Evolutionary conservation across 768 basidiomycete genomes (phyloP).

Genomic region (Mycena rebaudengoi): DNA sequence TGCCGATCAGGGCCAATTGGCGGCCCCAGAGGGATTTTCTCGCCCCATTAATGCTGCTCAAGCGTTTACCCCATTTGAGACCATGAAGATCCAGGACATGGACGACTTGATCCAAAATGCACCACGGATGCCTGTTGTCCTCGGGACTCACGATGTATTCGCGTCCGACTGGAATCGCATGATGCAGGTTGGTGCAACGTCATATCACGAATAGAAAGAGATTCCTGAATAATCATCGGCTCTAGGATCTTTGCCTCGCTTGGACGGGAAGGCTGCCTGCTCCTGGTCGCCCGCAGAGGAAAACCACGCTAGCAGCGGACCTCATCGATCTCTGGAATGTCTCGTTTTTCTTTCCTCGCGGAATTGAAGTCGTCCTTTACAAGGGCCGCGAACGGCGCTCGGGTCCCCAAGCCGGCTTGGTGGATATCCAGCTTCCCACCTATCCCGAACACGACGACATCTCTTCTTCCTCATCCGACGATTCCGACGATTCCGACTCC

Average conservation of each 20-base stretch:
- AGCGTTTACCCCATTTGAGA: slow-evolving; percentile 73
- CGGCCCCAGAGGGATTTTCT: slow-evolving; percentile 76
- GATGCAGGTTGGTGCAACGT: slow-evolving; percentile 64
- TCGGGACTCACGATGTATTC: slow-evolving; percentile 80
- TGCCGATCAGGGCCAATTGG: slow-evolving; percentile 52
- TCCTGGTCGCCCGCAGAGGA: slow-evolving; percentile 63
- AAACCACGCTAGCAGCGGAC: slow-evolving; percentile 69
- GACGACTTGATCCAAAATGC: slow-evolving; percentile 72
- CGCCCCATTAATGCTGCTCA: slow-evolving; percentile 75
- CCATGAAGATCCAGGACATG: slow-evolving; percentile 80
- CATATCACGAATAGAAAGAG: no score
- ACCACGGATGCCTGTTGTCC: slow-evolving; percentile 76
- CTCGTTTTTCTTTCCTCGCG: slow-evolving; percentile 77
- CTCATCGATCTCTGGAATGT: slow-evolving; percentile 83
- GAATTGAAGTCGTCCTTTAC: slow-evolving; percentile 83
- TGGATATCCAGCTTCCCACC: slow-evolving; percentile 63
- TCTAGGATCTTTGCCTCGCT: slow-evolving; percentile 74
- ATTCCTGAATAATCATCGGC: no score
- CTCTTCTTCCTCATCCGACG: slow-evolving; percentile 48
- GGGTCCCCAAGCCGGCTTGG: slow-evolving; percentile 62
- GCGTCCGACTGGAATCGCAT: slow-evolving; percentile 80
- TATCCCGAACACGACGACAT: slow-evolving; percentile 53
- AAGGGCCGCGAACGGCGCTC: slow-evolving; percentile 81
- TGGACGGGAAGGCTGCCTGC: slow-evolving; percentile 84
- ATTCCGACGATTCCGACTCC: slow-evolving; percentile 53